Percentiles rank a stretch among this genome's conserved stretches.
Conservation (phyloP, 768 basidiomycete species). For the Rhizopogon vesiculosus region DNA sequence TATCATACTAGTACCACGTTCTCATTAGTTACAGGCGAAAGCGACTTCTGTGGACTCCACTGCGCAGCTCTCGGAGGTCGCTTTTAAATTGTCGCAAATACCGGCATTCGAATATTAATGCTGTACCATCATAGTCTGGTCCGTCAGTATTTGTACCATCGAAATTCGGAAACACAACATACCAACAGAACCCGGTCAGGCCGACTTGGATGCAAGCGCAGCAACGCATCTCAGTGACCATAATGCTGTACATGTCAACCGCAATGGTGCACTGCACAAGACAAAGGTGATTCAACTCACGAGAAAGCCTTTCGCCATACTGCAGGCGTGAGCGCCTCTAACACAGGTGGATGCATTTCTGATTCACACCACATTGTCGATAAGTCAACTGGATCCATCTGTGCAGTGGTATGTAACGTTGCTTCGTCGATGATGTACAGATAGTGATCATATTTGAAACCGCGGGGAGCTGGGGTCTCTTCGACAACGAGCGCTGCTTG, state of each 20-base stretch:
- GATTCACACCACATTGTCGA: conserved; percentile 2
- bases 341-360: conserved; percentile 12
- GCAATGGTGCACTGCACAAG: not conserved
- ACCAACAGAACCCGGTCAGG: not conserved
- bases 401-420: not conserved
- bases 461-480: not conserved
- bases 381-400: not conserved
- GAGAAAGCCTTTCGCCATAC: conserved; percentile 32
- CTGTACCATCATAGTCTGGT: no score
- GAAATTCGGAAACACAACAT: no score
- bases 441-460: not conserved
- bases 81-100: no score
- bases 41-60: no score
- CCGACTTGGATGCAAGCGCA: conserved; percentile 25
- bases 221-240: conserved; percentile 53
- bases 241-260: conserved; percentile 31
- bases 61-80: no score
- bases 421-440: not conserved
- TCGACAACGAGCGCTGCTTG: not conserved
- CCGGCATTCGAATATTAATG: no score
- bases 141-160: no score
- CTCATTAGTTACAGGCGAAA: no score
- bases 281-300: conserved; percentile 12
- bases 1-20: no score
- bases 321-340: conserved; percentile 29